Conservation (phyloP, 208 protist genomes). For the Leishmania guyanensis region DNA sequence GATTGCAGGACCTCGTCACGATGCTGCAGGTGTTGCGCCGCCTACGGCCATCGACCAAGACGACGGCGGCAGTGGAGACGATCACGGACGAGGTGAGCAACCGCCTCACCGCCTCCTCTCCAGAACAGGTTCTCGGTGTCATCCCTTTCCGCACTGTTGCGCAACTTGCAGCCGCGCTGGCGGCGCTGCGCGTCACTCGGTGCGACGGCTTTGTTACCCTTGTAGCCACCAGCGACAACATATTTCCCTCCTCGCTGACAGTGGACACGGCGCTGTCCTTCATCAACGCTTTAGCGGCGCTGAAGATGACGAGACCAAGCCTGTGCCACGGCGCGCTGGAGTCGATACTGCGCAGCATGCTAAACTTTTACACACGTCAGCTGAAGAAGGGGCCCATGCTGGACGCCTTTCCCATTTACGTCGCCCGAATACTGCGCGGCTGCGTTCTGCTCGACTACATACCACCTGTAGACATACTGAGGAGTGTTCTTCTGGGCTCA, state of each 20-base stretch:
- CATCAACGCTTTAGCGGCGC: slow-evolving; percentile 42
- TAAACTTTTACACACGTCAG: slow-evolving; percentile 17
- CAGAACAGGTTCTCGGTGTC: neutral
- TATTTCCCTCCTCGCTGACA: slow-evolving; percentile 24
- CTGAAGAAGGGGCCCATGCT: slow-evolving; percentile 23
- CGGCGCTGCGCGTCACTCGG: slow-evolving; percentile 54
- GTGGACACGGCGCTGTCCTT: slow-evolving; percentile 51
- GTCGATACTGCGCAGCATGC: slow-evolving; percentile 16
- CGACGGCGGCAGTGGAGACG: slow-evolving; percentile 30
- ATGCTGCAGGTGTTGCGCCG: slow-evolving; percentile 55
- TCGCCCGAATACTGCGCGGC: slow-evolving; percentile 57
- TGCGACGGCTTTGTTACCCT: slow-evolving; percentile 59
- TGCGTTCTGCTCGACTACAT: slow-evolving; percentile 61
- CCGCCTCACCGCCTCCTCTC: slow-evolving; percentile 13
- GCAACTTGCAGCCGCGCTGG: slow-evolving; percentile 54
- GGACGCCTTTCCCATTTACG: slow-evolving; percentile 36
- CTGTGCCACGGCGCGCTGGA: slow-evolving; percentile 23
- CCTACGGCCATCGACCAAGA: slow-evolving; percentile 35
- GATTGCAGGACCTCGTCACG: slow-evolving; percentile 41
- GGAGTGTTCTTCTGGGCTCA: slow-evolving; percentile 40
- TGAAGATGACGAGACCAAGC: slow-evolving; percentile 21
- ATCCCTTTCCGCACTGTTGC: slow-evolving; percentile 49
- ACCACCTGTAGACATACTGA: slow-evolving; percentile 37
- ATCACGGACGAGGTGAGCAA: slow-evolving; percentile 29
- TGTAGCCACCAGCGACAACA: slow-evolving; percentile 22